phyloP scores from a whole-genome alignment of 441 rosid genomes.

The Croton setiger region DNA sequence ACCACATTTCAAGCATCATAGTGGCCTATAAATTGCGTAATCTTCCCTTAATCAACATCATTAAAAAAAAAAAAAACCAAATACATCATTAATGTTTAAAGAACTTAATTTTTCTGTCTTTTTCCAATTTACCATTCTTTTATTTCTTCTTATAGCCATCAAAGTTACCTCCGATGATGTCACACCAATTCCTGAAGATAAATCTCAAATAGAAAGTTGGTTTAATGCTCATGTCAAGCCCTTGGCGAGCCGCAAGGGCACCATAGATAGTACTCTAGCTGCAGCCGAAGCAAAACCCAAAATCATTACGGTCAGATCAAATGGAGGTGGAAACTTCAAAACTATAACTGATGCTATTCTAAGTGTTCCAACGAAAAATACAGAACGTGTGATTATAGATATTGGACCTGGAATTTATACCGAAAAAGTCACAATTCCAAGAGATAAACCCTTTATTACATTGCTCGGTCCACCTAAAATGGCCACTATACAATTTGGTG shows the following conservation, averaged over 20 bases:
- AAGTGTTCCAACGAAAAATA: slow-evolving; percentile 27
- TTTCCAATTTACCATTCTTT: not conserved
- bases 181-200: not conserved
- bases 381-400: slow-evolving; percentile 30
- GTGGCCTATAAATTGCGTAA: not conserved
- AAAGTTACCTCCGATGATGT: not conserved
- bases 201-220: not conserved
- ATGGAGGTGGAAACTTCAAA: slow-evolving; percentile 40
- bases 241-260: slow-evolving; percentile 9
- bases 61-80: not conserved
- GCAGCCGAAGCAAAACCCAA: slow-evolving; percentile 26
- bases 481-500: slow-evolving; percentile 42
- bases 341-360: slow-evolving; percentile 37
- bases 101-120: not conserved
- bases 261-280: slow-evolving; percentile 31
- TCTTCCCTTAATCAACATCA: not conserved
- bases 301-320: slow-evolving; percentile 33
- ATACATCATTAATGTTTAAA: not conserved
- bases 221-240: slow-evolving; percentile 14
- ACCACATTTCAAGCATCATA: too few relatives aligned
- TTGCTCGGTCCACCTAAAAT: slow-evolving; percentile 26
- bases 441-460: slow-evolving; percentile 36
- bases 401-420: slow-evolving; percentile 34
- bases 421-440: slow-evolving; percentile 38
- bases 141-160: not conserved